phyloP scores from a whole-genome alignment of 2,329 filamentous ascomycete genomes.

The Tolypocladium pustulatum region DNA sequence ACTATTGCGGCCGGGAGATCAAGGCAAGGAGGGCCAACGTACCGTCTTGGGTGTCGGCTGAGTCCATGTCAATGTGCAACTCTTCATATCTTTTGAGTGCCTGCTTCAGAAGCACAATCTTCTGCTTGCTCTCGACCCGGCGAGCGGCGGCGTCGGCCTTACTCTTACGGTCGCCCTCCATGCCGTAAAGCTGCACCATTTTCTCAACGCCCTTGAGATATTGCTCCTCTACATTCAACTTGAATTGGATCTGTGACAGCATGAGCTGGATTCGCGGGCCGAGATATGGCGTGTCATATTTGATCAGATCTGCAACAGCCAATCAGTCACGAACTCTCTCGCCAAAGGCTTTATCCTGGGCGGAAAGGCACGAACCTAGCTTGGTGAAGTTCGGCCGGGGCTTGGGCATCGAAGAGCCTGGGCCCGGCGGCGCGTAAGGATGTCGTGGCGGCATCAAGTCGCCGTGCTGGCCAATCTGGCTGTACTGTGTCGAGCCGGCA shows the following conservation, averaged over 20 bases:
- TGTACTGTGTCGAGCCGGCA: conserved; percentile 29
- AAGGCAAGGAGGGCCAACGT: conserved; percentile 8
- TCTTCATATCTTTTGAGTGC: conserved; percentile 95
- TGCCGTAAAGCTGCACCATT: conserved; percentile 95
- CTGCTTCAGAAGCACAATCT: conserved; percentile 91
- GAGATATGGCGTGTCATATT: conserved; percentile 92
- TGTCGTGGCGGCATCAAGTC: conserved; percentile 73
- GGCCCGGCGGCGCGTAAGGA: conserved; percentile 61
- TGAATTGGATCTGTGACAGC: conserved; percentile 97
- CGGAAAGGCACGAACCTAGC: conserved; percentile 55
- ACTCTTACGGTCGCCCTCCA: conserved; percentile 95
- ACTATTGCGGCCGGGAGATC: not conserved
- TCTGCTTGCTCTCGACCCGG: conserved; percentile 91
- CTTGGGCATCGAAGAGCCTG: conserved; percentile 59
- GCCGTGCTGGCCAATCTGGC: conserved; percentile 51
- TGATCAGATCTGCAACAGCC: conserved; percentile 76
- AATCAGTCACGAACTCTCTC: too few relatives aligned
- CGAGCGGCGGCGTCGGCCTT: conserved; percentile 83
- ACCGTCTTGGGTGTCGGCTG: conserved; percentile 71
- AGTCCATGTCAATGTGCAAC: conserved; percentile 86
- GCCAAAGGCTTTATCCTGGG: not conserved
- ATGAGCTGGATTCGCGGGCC: conserved; percentile 97
- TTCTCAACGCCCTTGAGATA: conserved; percentile 99
- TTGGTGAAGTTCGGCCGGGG: conserved; percentile 87
- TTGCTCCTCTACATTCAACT: conserved; percentile 96